Conservation (phyloP, 2,329 filamentous ascomycete genomes). For the Epichloe aotearoae region DNA sequence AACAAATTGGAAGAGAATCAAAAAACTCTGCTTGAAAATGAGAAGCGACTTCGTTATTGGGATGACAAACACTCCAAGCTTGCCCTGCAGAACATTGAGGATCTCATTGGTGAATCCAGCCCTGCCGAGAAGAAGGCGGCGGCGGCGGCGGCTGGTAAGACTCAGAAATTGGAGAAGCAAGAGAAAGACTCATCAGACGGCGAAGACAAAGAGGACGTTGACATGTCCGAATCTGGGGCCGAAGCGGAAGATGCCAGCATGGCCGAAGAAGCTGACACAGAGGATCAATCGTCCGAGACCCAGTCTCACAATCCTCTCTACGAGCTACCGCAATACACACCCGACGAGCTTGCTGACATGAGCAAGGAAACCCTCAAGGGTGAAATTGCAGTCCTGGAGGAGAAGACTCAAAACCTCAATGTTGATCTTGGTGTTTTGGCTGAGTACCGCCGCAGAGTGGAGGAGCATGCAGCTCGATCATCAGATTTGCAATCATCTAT, state of each 20-base stretch:
- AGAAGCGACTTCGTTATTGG: slow-evolving; percentile 76
- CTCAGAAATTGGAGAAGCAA: slow-evolving; percentile 14
- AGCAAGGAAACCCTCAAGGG: slow-evolving; percentile 46
- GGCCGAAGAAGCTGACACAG: slow-evolving; percentile 9
- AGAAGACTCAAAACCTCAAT: slow-evolving; percentile 67
- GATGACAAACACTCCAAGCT: slow-evolving; percentile 81
- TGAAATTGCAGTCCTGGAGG: slow-evolving; percentile 49
- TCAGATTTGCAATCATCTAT: slow-evolving; percentile 73
- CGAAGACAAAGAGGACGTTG: slow-evolving; percentile 19
- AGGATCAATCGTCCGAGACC: slow-evolving; percentile 14
- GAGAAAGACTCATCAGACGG: slow-evolving; percentile 8
- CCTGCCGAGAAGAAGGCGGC: slow-evolving; percentile 12
- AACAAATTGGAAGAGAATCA: slow-evolving; percentile 96
- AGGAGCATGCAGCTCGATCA: slow-evolving; percentile 71
- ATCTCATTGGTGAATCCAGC: slow-evolving; percentile 36
- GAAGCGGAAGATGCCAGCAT: slow-evolving; percentile 14
- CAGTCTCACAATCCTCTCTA: slow-evolving; percentile 26
- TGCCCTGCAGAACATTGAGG: slow-evolving; percentile 64
- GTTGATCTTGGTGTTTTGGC: slow-evolving; percentile 82
- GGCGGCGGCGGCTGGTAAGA: slow-evolving; percentile 8
- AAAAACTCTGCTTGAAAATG: slow-evolving; percentile 68
- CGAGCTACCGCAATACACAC: slow-evolving; percentile 65
- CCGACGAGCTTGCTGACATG: slow-evolving; percentile 55
- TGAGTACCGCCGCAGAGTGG: slow-evolving; percentile 75
- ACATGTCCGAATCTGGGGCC: slow-evolving; percentile 20